A percentile compares a stretch with the other conserved stretches of the same genome.
These are phyloP conservation scores for Pseudogymnoascus sp. DNA, from an alignment of 2,329 filamentous ascomycete species.

Conservation along the genomic window DNA sequence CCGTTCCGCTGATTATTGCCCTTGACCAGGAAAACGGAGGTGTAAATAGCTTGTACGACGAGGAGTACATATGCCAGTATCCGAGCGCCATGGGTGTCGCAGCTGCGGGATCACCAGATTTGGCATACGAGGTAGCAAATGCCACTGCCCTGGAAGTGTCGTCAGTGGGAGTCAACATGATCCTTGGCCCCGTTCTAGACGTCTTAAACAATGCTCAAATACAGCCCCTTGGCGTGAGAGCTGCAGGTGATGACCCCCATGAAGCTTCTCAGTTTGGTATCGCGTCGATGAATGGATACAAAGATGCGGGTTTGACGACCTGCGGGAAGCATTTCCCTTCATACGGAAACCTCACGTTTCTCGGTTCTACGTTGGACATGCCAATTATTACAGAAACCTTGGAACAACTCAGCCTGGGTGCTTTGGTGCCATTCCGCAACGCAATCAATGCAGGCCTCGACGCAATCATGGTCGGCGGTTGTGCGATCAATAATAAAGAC, in stretches of 20 bases:
- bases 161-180: slow-evolving; percentile 91
- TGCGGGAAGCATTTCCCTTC: slow-evolving; percentile 96
- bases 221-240: slow-evolving; percentile 82
- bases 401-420: slow-evolving; percentile 85
- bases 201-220: slow-evolving; percentile 89
- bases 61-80: slow-evolving; percentile 92
- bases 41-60: slow-evolving; percentile 92
- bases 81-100: slow-evolving; percentile 95
- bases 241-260: slow-evolving; percentile 85
- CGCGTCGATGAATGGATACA: slow-evolving; percentile 84
- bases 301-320: slow-evolving; percentile 79
- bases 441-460: slow-evolving; percentile 81
- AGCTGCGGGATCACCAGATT: slow-evolving; percentile 75
- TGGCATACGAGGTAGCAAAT: slow-evolving; percentile 85
- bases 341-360: slow-evolving; percentile 89
- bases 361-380: slow-evolving; percentile 83
- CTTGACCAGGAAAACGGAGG: slow-evolving; percentile 97
- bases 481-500: slow-evolving; percentile 81
- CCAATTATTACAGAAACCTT: slow-evolving; percentile 93
- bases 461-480: slow-evolving; percentile 92
- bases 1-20: slow-evolving; percentile 79
- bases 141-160: slow-evolving; percentile 88
- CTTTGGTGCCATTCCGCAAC: slow-evolving; percentile 83
- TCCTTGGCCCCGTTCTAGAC: slow-evolving; percentile 87
- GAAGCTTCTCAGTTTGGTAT: slow-evolving; percentile 90